Evolutionary conservation across 148 eudicot species (phyloP), one percentile per base, ranked within the genome.

Genomic region (Fallopia convolvulus): DNA sequence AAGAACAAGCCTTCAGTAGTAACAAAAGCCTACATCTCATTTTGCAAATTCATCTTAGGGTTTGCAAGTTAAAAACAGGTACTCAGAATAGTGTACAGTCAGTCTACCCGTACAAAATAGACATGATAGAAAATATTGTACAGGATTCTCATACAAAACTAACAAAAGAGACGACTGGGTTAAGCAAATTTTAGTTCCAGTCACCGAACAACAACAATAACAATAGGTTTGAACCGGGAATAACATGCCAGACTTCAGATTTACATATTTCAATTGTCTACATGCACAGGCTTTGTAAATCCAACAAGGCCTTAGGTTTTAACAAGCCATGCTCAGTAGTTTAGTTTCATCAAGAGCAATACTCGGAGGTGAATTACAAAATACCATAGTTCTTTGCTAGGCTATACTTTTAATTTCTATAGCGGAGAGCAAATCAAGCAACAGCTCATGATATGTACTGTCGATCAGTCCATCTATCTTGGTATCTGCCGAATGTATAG

Each of bases 381-480:
- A 52, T 5, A 4, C 17, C 56, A 14, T 6, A 14, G n/a, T 52
- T 52, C 5, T 52, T 52, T 17, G n/a, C 56, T 18, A 14, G 3
- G 56, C 17, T 15, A 52, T 52, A 18, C 12, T 15, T 14, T 3
- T 6, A 13, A 14, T 14, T 14, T 20, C 39, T 36, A 36, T 36
- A 36, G 39, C 39, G 0, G 39, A 4, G 39, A 36, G 39, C 39
- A 36, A 36, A 36, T 44, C 8, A 5, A 52, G 56, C 56, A 52
- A 60, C 32, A 21, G 68, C 33, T 83, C 87, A 90, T 50, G 86
- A 87, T 83, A 80, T 82, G 71, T 30, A 77, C 80, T 85, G 90
- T 77, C 93, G 83, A 20, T 89, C 77, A 47, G 82, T 79, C 92
- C 96, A 92, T 77, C 93, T 87, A 17, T 88, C 82, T 56, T 91